Evolutionary conservation across 2,329 filamentous ascomycete species (phyloP).

Genomic region (Gaeumannomyces sp.): DNA sequence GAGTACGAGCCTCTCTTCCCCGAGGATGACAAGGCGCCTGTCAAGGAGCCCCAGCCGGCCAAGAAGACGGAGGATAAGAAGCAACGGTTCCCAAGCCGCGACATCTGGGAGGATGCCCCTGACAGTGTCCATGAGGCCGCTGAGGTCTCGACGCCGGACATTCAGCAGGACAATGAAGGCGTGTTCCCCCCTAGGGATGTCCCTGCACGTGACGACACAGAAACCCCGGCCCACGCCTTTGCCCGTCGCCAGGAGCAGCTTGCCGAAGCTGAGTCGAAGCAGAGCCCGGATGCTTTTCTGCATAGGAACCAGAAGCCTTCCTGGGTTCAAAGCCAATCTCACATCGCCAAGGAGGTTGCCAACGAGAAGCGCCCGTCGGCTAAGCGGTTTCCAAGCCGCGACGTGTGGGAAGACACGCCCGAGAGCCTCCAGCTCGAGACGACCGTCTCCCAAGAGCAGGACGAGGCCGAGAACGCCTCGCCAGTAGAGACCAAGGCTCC

Average conservation of each 20-base stretch:
- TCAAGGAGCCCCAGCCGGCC: conserved; percentile 29
- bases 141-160: conserved; percentile 77
- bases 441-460: conserved; percentile 55
- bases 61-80: conserved; percentile 49
- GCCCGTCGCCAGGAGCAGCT: conserved; percentile 60
- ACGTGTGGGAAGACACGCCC: conserved; percentile 92
- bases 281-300: conserved; percentile 43
- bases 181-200: conserved; percentile 16
- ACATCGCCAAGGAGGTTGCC: conserved; percentile 41
- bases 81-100: conserved; percentile 82
- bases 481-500: conserved; percentile 39
- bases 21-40: conserved; percentile 53
- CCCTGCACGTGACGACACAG: conserved; percentile 30
- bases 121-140: conserved; percentile 73
- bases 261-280: conserved; percentile 48
- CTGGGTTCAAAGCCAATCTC: conserved; percentile 41
- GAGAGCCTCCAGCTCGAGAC: conserved; percentile 77
- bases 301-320: conserved; percentile 43
- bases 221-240: conserved; percentile 59
- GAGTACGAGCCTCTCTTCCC: conserved; percentile 95
- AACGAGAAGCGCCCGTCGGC: conserved; percentile 47
- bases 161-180: conserved; percentile 26
- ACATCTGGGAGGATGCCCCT: conserved; percentile 96
- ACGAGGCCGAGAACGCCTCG: conserved; percentile 39
- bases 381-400: conserved; percentile 80